Base-by-base conservation (phyloP, 2,329 filamentous ascomycete genomes). In the Epichloe typhina region DNA sequence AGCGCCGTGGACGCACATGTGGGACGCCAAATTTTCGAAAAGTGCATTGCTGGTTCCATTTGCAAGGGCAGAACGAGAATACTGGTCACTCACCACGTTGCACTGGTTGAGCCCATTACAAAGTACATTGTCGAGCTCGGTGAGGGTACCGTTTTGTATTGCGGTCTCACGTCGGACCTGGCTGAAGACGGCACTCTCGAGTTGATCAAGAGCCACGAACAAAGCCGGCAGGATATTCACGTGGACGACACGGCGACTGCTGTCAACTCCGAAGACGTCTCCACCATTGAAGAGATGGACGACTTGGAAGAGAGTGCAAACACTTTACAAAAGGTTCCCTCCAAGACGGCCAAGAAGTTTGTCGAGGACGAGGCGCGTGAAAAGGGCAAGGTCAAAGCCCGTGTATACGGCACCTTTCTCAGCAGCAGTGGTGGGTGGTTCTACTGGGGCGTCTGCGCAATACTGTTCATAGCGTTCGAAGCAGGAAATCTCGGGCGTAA, bases 1-100 rank as follows among this genome's bases (percentile, higher is more conserved):
- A 88, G 83, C 61, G 82, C 87, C 9, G 80, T 93, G 8, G 88
- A 94, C 64, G 83, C 86, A 3, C 85, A 90, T 59, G 86, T 89
- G 33, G 87, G 86, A 15, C 78, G 84, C 31, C 84, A 88, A 58
- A 82, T 91, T 46, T 88, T 86, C 56, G 84, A 90, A 56, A 76
- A 86, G 51, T 88, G 83, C 54, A 71, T 91, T 3, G 82, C 77
- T 2, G 86, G 86, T 5, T 77, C 84, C 47, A 73, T 91, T 8
- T 83, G 83, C 53, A 66, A 72, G 21, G 82, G 80, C 0, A 72
- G 88, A 50, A 93, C 88, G 2, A 72, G 86, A 33, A 86, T 93
- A 46, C 69, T 93, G 4, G 87, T 89, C 26, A 93, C 87, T 0
- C 87, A 93, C 60, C 86, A 91, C 58, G 82, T 89, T 19, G 79